Base-by-base conservation (phyloP, 192 early-diverging fungal species). In the Entomortierella parvispora region DNA sequence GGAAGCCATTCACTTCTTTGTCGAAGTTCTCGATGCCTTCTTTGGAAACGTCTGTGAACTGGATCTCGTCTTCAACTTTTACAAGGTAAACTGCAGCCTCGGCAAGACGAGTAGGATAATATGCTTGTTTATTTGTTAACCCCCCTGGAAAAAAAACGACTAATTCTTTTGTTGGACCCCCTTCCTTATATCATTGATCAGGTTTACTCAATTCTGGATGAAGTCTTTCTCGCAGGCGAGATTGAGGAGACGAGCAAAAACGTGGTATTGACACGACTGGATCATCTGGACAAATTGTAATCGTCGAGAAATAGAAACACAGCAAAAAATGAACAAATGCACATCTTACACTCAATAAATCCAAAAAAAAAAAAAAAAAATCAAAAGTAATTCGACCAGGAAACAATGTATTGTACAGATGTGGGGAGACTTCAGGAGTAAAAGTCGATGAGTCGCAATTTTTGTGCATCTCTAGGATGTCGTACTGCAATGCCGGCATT, bases 1-100 rank as follows among this genome's bases (percentile, higher is more conserved):
- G 31, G 98, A 99, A 76, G 96, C 95, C 0, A 99, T 99, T 43
- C 98, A 99, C 72, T 92, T 99, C 67, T 99, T 99, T 89, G 98
- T 99, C 11, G 98, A 99, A 82, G 94, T 99, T 0, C 81, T 99
- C 37, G 98, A 99, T 80, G 87, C 95, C 22, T 99, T 97, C 86
- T 99, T 99, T 81, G 93, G 93, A 33, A 99, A 99, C 56, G 98
- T 99, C 6, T 99, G 96, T 76, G 97, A 99, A 81, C 86, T 99
- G 33, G 96, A 99, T 81, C 86, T 99, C 46, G 96, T 99, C 15
- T 98, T 99, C 80, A 97, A 99, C 84, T 97, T 98, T 83, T 98
- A 96, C 83, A 92, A 91, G 89, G 88, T 88, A 79, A 52, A 44
- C 4, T 43, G n/a, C n/a, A n/a, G n/a, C n/a, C n/a, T n/a, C n/a